Evolutionary conservation across 106 monocot species (phyloP).

Genomic region (Chionographis japonica): DNA sequence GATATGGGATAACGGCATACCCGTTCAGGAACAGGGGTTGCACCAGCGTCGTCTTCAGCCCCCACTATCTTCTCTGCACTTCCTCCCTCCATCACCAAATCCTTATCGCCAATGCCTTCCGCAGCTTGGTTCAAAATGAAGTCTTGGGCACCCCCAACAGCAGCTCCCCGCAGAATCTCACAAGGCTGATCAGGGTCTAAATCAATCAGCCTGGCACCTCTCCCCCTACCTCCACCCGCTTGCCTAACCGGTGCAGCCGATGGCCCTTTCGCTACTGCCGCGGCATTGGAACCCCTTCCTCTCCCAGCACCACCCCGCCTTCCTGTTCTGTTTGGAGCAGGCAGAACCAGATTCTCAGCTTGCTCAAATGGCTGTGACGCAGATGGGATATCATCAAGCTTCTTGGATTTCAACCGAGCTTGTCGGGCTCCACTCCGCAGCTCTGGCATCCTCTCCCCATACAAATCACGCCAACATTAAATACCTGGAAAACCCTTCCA

Average conservation of each 20-base stretch:
- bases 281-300: constrained; percentile 62
- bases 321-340: constrained; percentile 42
- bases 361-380: constrained; percentile 31
- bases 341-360: constrained; percentile 47
- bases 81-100: constrained; percentile 66
- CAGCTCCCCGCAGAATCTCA: constrained; percentile 34
- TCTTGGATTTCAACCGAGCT: constrained; percentile 79
- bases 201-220: constrained; percentile 62
- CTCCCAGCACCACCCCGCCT: constrained; percentile 65
- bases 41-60: constrained; percentile 64
- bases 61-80: constrained; percentile 68
- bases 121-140: constrained; percentile 45
- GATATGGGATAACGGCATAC: constrained; percentile 24
- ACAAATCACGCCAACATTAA: constrained; percentile 49
- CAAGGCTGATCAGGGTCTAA: constrained; percentile 79
- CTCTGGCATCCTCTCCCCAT: constrained; percentile 99
- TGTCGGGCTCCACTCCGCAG: constrained; percentile 94
- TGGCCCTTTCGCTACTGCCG: constrained; percentile 57
- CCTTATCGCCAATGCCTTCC: constrained; percentile 48
- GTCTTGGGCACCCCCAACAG: constrained; percentile 40
- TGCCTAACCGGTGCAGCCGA: constrained; percentile 37
- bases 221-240: constrained; percentile 60
- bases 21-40: constrained; percentile 83
- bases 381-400: constrained; percentile 54
- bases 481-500: constrained; percentile 22